These are phyloP conservation scores for Ophiosphaerella korrae DNA, from an alignment of 2,329 filamentous ascomycete species.

Conservation along the genomic window DNA sequence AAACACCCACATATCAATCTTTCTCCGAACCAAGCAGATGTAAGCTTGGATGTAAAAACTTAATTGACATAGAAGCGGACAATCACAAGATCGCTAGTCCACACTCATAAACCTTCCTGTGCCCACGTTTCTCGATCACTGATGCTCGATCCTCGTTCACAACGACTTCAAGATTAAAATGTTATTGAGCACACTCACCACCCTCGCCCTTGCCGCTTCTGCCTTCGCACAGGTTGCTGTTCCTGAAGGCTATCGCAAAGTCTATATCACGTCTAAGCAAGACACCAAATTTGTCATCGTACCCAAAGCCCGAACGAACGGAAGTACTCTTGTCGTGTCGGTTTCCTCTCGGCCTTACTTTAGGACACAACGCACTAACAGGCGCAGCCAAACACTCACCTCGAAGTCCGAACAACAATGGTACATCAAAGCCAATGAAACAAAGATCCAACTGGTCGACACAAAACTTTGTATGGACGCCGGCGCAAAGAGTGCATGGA, in stretches of 20 bases:
- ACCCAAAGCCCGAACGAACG: slow-evolving; percentile 26
- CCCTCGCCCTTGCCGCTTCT: slow-evolving; percentile 25
- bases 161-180: slow-evolving; percentile 15
- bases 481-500: slow-evolving; percentile 37
- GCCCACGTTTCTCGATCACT: not conserved
- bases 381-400: slow-evolving; percentile 28
- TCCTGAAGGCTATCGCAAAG: slow-evolving; percentile 33
- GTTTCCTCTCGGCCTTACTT: not conserved
- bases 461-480: slow-evolving; percentile 38
- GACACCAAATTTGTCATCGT: slow-evolving; percentile 36
- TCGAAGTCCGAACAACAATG: slow-evolving; percentile 34
- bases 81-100: not conserved
- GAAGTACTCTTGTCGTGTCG: slow-evolving; percentile 34
- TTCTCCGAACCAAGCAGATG: not conserved
- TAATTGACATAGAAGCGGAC: not conserved
- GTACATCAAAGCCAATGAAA: slow-evolving; percentile 31
- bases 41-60: slow-evolving; percentile 1
- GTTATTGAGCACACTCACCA: slow-evolving; percentile 21
- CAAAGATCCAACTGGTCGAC: slow-evolving; percentile 34
- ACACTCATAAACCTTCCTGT: not conserved
- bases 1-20: slow-evolving; percentile 2
- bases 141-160: not conserved
- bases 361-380: not conserved
- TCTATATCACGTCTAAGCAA: slow-evolving; percentile 37
- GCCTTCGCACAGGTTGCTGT: slow-evolving; percentile 21